Base-by-base conservation (phyloP, 2,329 filamentous ascomycete species). In the Tympanopsis confertula region DNA sequence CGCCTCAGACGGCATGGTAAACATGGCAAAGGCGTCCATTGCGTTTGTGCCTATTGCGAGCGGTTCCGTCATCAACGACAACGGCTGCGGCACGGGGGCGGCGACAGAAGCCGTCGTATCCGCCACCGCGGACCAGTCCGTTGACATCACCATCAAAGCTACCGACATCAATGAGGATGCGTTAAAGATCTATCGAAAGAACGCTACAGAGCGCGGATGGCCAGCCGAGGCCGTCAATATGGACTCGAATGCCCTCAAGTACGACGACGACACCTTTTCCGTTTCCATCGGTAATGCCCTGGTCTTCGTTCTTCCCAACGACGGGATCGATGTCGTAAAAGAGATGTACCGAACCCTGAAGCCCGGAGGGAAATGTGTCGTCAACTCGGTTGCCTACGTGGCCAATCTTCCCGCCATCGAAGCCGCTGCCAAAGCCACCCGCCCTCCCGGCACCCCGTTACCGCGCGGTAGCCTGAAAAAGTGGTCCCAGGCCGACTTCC, bases 341-440 rank as follows among this genome's bases (percentile, higher is more conserved):
- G 42, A 44, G 18, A 28, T 42, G 14, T 26, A 43, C 29, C 37
- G 43, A 4, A 45, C 43, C 4, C 39, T 45, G 3, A 43, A 41
- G 24, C 41, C 37, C 10, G 41, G 41, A 32, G 43, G 39, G 13
- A 17, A n/a, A 30, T 41, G 32, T 7, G 35, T 45, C 33, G 26
- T 43, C 26, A 41, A 41, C 38, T 38, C 36, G 12, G 41, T 37
- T 41, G 41, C 35, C 3, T 43, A 40, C 22, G 36, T 41, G 20
- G 40, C 37, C 3, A 41, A 41, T 30, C 28, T 39, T 28, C 13
- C 15, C 5, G 12, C 36, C 19, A 35, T 44, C 13, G 35, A 41
- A 20, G 35, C 37, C 15, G 41, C 42, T 18, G 35, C 41, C 13
- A 41, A 39, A 19, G 43, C 35, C 17, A 41, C 38, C 1, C 41